These are phyloP conservation scores for Curvularia sp. DNA, from an alignment of 2,329 filamentous ascomycete species.

Conservation along the genomic window DNA sequence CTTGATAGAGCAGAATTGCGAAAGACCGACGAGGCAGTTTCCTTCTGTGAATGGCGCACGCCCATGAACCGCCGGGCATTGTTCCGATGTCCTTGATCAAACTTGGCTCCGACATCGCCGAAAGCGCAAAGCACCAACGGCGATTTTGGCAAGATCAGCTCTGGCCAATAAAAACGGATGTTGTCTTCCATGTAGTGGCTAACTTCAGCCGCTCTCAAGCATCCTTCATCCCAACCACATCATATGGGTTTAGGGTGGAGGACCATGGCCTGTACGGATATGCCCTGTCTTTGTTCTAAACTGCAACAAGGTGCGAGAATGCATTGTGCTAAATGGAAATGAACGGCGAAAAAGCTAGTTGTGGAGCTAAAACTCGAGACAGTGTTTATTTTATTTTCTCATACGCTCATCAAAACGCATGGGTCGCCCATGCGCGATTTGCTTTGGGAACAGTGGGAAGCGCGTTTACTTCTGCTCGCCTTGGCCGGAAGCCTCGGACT, in stretches of 20 bases:
- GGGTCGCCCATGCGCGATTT: slow-evolving; percentile 5
- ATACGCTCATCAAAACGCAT: slow-evolving; percentile 6
- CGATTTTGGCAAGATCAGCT: background rate
- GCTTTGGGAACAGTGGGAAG: background rate
- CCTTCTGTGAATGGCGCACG: slow-evolving; percentile 7
- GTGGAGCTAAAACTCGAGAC: slow-evolving; percentile 1
- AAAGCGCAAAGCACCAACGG: background rate
- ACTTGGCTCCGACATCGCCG: background rate
- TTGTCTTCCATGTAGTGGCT: background rate
- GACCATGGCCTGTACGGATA: background rate
- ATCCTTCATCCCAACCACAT: background rate
- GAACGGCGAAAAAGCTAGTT: background rate
- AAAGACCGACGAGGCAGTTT: slow-evolving; percentile 1
- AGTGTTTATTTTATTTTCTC: slow-evolving; percentile 16
- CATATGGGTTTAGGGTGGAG: background rate
- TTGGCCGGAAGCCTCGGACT: slow-evolving; percentile 68
- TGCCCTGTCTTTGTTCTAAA: background rate
- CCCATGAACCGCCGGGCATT: slow-evolving; percentile 4
- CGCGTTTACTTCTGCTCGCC: slow-evolving; percentile 62
- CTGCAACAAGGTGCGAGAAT: background rate
- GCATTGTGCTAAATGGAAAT: background rate
- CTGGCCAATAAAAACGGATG: background rate
- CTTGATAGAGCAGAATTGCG: slow-evolving; percentile 2
- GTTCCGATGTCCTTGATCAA: background rate
- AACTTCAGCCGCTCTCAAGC: background rate